phyloP scores from a whole-genome alignment of 805 yeast species.

The Metschnikowia baotianmanensis region DNA sequence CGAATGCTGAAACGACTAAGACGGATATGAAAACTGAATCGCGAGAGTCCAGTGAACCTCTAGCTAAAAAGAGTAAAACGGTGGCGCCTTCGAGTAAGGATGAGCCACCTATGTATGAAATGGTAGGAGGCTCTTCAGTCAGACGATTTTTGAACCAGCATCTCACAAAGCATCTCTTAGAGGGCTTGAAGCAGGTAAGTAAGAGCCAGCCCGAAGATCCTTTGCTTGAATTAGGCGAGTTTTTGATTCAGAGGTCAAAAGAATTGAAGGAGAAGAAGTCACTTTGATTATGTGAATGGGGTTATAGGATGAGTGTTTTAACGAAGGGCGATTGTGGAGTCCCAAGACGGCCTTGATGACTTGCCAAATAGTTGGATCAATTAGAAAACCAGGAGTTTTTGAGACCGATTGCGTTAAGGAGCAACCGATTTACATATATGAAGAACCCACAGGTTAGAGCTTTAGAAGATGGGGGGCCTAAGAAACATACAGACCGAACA shows the following conservation, averaged over 20 bases:
- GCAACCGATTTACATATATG: too few species aligned
- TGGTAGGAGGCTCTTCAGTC: constrained; percentile 70
- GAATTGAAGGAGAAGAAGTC: constrained; percentile 1
- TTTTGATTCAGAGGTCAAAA: constrained; percentile 34
- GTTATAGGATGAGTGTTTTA: too few species aligned
- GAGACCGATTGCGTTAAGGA: too few species aligned
- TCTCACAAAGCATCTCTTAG: constrained; percentile 60
- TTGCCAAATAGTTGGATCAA: too few species aligned
- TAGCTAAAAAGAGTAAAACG: constrained; percentile 3
- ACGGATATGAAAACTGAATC: neutral
- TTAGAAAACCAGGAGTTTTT: too few species aligned
- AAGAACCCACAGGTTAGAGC: too few species aligned
- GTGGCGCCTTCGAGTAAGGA: neutral
- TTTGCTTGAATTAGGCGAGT: constrained; percentile 51
- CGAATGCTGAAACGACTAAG: neutral
- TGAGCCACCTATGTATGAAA: constrained; percentile 41
- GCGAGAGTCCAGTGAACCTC: constrained; percentile 8
- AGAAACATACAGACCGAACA: too few species aligned
- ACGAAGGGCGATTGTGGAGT: too few species aligned
- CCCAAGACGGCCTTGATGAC: too few species aligned
- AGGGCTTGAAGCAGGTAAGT: constrained; percentile 60
- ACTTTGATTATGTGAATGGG: too few species aligned
- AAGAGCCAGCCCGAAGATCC: constrained; percentile 54
- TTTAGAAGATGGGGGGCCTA: too few species aligned
- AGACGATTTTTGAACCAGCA: constrained; percentile 65